These are phyloP conservation scores for Capsella rubella DNA, from an alignment of 441 rosid genomes.

Conservation along the genomic window DNA sequence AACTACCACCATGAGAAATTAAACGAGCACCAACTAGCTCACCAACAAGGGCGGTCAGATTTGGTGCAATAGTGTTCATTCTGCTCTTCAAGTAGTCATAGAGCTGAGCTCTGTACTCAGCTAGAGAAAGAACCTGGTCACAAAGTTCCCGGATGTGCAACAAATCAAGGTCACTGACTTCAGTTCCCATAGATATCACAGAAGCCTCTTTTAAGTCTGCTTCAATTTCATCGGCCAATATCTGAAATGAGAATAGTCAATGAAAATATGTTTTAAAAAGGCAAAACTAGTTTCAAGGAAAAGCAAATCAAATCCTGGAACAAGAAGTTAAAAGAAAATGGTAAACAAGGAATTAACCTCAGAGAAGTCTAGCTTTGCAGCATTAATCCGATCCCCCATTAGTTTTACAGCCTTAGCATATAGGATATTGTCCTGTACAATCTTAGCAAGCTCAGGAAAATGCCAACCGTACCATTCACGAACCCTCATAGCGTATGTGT, in stretches of 20 bases:
- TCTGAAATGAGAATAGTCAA: constrained; percentile 38
- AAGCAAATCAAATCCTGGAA: background rate
- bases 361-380: constrained; percentile 88
- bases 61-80: constrained; percentile 93
- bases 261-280: background rate
- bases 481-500: constrained; percentile 89
- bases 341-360: constrained; percentile 52
- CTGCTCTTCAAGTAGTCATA: constrained; percentile 87
- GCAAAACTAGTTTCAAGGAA: background rate
- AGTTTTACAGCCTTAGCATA: constrained; percentile 88
- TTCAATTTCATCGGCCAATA: constrained; percentile 79
- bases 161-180: constrained; percentile 83
- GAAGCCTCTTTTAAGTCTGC: constrained; percentile 80
- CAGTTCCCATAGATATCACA: constrained; percentile 93
- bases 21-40: constrained; percentile 97
- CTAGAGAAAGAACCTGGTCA: constrained; percentile 81
- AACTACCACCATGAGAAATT: constrained; percentile 91
- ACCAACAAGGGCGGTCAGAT: constrained; percentile 90
- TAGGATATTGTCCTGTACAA: constrained; percentile 76
- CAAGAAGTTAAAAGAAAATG: background rate
- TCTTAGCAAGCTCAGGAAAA: constrained; percentile 95
- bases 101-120: constrained; percentile 92
- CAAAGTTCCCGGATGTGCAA: constrained; percentile 77
- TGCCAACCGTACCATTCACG: constrained; percentile 99
- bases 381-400: constrained; percentile 82